These are phyloP conservation scores for Kalmusia sp. DNA, from an alignment of 2,329 filamentous ascomycete species.

Conservation along the genomic window DNA sequence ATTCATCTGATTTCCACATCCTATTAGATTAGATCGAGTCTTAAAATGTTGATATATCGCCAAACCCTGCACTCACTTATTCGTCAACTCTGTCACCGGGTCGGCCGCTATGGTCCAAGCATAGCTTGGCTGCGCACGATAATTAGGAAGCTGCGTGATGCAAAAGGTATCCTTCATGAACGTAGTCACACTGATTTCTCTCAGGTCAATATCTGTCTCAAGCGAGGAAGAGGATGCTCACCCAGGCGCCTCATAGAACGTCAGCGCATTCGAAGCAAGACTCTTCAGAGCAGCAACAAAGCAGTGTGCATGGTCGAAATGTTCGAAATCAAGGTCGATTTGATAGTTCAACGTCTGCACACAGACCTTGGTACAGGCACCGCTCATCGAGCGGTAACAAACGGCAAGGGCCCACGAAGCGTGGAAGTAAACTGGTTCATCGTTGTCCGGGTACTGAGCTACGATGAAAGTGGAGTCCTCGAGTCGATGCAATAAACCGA, in stretches of 20 bases:
- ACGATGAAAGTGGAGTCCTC: background rate
- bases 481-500: constrained; percentile 19
- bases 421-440: constrained; percentile 23
- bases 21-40: constrained; percentile 12
- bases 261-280: constrained; percentile 15
- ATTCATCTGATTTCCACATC: constrained; percentile 23
- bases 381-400: constrained; percentile 12
- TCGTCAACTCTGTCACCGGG: constrained; percentile 9
- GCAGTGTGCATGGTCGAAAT: constrained; percentile 12
- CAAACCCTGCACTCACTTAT: no score
- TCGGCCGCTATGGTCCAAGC: background rate
- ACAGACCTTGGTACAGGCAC: constrained; percentile 21
- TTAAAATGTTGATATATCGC: no score
- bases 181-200: constrained; percentile 4
- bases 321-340: constrained; percentile 23
- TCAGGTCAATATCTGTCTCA: background rate
- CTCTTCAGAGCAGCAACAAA: constrained; percentile 20
- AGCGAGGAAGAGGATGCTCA: background rate
- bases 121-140: background rate
- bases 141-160: background rate
- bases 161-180: constrained; percentile 3
- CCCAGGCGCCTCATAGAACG: constrained; percentile 17
- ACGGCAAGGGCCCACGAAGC: constrained; percentile 17
- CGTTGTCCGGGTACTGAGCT: constrained; percentile 15
- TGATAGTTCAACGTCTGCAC: constrained; percentile 22